These are phyloP conservation scores for Panicum virgatum DNA, from an alignment of 202 grass and related monocot genomes.

Conservation along the genomic window DNA sequence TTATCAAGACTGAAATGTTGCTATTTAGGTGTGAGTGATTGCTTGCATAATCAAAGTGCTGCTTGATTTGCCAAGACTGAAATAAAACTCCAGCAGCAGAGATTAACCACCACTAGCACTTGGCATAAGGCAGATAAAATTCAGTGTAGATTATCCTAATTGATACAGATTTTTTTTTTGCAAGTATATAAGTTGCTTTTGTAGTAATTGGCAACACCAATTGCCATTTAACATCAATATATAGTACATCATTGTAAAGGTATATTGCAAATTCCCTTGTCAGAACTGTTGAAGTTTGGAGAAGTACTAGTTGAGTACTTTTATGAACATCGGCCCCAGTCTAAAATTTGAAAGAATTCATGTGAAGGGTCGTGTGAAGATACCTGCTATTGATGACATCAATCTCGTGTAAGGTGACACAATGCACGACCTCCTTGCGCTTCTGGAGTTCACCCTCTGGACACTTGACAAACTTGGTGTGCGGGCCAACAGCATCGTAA, in stretches of 20 bases:
- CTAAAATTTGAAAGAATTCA: not conserved
- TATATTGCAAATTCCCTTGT: not conserved
- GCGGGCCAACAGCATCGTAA: constrained; percentile 77
- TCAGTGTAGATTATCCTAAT: not conserved
- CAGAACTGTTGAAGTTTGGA: not conserved
- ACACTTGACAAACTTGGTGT: constrained; percentile 90
- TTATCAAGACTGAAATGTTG: not conserved
- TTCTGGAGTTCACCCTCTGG: constrained; percentile 98
- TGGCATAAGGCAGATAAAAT: not conserved
- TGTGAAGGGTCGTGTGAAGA: not conserved
- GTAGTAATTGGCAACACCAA: not conserved
- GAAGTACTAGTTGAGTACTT: not conserved
- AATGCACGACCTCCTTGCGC: constrained; percentile 95
- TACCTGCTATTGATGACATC: constrained; percentile 99
- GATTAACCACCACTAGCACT: not conserved
- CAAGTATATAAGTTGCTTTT: not conserved
- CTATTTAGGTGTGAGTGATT: not conserved
- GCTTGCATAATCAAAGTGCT: not conserved
- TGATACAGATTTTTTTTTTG: not conserved
- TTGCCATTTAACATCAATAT: not conserved
- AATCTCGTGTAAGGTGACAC: constrained; percentile 92
- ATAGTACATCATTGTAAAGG: not conserved
- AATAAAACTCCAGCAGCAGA: not conserved
- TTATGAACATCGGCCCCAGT: not conserved
- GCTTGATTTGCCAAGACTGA: not conserved